These are phyloP conservation scores for Thielaviopsis euricoi DNA, from an alignment of 2,329 filamentous ascomycete genomes.

Conservation along the genomic window DNA sequence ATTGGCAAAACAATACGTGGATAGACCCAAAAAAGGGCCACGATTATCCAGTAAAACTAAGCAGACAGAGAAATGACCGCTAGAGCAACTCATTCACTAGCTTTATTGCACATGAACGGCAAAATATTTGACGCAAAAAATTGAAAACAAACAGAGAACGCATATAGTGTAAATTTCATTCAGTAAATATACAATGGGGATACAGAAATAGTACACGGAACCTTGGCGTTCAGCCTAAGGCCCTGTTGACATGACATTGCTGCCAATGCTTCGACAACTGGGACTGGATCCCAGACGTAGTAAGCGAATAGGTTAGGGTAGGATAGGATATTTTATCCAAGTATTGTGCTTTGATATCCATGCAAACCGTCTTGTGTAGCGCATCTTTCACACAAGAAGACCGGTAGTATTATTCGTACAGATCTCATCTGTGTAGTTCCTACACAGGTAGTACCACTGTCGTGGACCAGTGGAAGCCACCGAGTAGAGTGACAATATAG, in stretches of 20 bases:
- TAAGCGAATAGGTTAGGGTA: not conserved
- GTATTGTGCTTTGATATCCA: not conserved
- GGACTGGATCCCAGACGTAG: not conserved
- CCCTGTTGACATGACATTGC: not conserved
- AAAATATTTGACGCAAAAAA: too few species aligned
- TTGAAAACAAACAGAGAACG: not conserved
- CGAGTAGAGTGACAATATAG: not conserved
- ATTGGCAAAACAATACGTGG: not conserved
- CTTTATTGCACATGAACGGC: too few species aligned
- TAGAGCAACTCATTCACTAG: too few species aligned
- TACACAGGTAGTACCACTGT: not conserved
- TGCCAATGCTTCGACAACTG: not conserved
- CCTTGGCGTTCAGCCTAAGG: not conserved
- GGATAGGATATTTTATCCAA: not conserved
- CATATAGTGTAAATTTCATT: not conserved
- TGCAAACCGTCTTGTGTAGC: not conserved
- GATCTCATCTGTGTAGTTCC: not conserved
- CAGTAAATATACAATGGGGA: slow-evolving; percentile 2
- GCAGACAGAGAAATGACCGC: too few species aligned
- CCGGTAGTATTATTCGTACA: slow-evolving; percentile 5
- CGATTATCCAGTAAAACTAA: not conserved
- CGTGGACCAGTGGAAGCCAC: not conserved
- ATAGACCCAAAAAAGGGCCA: not conserved
- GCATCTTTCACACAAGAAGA: not conserved
- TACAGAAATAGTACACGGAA: slow-evolving; percentile 1